Evolutionary conservation across 2,329 filamentous ascomycete genomes (phyloP), one percentile per base, ranked within the genome.

Genomic region (Shiraia bambusicola): DNA sequence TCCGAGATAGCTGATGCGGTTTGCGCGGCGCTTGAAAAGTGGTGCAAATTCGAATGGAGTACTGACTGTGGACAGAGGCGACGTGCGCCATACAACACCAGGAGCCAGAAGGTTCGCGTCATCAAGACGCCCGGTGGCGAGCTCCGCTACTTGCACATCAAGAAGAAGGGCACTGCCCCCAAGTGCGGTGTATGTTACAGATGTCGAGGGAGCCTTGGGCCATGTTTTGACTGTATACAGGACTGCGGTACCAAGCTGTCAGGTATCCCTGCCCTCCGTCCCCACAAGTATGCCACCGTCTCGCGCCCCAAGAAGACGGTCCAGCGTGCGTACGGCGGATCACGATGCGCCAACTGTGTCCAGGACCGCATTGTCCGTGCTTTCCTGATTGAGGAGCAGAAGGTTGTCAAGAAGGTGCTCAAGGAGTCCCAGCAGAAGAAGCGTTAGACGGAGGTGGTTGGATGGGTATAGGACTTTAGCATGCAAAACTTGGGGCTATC

Each of bases 391-490:
- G 94, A 98, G 82, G 93, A 98, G 85, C 93, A 98, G 83, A 98
- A 98, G 88, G 97, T 98, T 69, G 93, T 98, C 78, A 98, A 98
- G 90, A 98, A 98, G 88, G 93, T 98, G 69, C 84, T 97, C 74
- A 96, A 96, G 87, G 92, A 97, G 83, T 83, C 81, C 55, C 88
- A 95, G 80, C 87, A 88, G 81, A 87, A 87, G 74, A 82, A 79
- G 69, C 68, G 66, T 53, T 73, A 69, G 66, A 59, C 43, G 55
- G 45, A 45, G 52, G 44, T 45, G 37, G 38, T 54, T 54, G 40
- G 49, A 50, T 47, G 45, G 50, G 50, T 52, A 42, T 48, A 52
- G 54, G 54, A 55, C 51, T 62, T 50, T 50, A 57, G 57, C 55
- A 60, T 60, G 55, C 59, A 57, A 67, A 65, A 65, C 65, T 54